Evolutionary conservation across 1,284 basidiomycete species (phyloP), one percentile per base, ranked within the genome.

Genomic region (Ceratobasidium sp.): DNA sequence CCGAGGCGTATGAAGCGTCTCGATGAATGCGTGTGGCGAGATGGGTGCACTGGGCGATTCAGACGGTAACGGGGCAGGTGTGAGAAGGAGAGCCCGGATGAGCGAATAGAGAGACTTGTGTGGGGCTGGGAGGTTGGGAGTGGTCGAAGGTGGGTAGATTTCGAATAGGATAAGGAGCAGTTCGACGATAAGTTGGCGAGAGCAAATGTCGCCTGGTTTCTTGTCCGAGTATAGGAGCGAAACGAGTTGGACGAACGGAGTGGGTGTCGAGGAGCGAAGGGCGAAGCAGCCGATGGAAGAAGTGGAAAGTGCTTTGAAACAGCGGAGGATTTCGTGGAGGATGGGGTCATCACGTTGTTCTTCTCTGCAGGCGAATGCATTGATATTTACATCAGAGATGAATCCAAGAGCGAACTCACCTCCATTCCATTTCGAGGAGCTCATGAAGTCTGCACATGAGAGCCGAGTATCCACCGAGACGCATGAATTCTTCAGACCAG

Each of bases 281-380:
- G 95, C 94, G 32, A 86, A 85, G 74, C 86, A 91, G 13, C 90
- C 91, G 40, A 94, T 91, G 8, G 90, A 88, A 0, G 96, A 96
- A 0, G 95, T 96, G 0, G 90, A 89, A 1, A 99, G 82, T 0
- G 93, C 96, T 77, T 97, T 97, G 79, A 99, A 87, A 79, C 95
- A 98, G 2, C 95, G 88, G 31, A 99, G 82, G 0, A 99, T 81
- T 77, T 98, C 96, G 74, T 96, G 90, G 7, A 99, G 83, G 54
- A 97, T 84, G 77, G 96, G 89, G 77, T 99, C 97, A 76, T 98
- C 96, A 74, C 97, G 96, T 77, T 98, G 96, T 77, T 99, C 96
- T 78, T 98, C 96, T 72, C 95, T 94, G 74, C 2, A 58, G 43
- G 29, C 22, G 45, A 53, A 34, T 40, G 29, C 8, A 13, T 29